phyloP scores from a whole-genome alignment of 495 filamentous ascomycete species.

The Pyrenula massariospora region DNA sequence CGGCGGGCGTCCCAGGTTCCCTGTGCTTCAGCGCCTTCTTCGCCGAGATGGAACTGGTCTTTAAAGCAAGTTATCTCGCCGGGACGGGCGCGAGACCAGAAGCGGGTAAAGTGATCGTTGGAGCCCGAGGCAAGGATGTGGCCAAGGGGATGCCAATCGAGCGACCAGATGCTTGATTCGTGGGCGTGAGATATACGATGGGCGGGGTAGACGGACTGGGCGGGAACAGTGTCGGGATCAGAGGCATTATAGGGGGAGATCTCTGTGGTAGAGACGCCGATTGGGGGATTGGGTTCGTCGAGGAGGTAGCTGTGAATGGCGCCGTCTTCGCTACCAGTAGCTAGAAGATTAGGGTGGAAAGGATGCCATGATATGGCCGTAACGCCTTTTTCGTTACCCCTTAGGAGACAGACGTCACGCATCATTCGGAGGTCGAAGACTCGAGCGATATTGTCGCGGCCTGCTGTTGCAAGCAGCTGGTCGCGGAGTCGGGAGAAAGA shows the following conservation, averaged over 20 bases:
- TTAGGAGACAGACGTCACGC: slow-evolving; percentile 85
- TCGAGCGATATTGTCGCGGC: slow-evolving; percentile 80
- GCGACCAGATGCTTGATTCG: slow-evolving; percentile 87
- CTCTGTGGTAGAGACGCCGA: slow-evolving; percentile 45
- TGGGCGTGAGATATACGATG: slow-evolving; percentile 79
- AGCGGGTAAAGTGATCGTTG: slow-evolving; percentile 90
- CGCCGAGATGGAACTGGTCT: slow-evolving; percentile 89
- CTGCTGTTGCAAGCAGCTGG: slow-evolving; percentile 79
- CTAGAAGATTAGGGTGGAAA: slow-evolving; percentile 75
- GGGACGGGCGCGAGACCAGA: slow-evolving; percentile 84
- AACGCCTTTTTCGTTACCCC: slow-evolving; percentile 90
- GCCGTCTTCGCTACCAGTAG: slow-evolving; percentile 81
- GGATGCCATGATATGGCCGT: slow-evolving; percentile 92
- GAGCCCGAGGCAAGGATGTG: slow-evolving; percentile 98
- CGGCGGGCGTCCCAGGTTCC: slow-evolving; percentile 84
- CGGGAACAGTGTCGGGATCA: slow-evolving; percentile 63
- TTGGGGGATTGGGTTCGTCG: slow-evolving; percentile 77
- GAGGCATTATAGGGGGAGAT: slow-evolving; percentile 73
- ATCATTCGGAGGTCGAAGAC: slow-evolving; percentile 96
- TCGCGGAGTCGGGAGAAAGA: slow-evolving; percentile 74
- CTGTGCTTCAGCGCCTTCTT: slow-evolving; percentile 82
- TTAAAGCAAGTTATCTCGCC: slow-evolving; percentile 74
- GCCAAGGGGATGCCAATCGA: slow-evolving; percentile 94
- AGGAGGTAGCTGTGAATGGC: slow-evolving; percentile 84
- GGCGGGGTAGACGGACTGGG: slow-evolving; percentile 80